Conservation (phyloP, 495 filamentous ascomycete genomes). For the Neurospora hispaniola region DNA sequence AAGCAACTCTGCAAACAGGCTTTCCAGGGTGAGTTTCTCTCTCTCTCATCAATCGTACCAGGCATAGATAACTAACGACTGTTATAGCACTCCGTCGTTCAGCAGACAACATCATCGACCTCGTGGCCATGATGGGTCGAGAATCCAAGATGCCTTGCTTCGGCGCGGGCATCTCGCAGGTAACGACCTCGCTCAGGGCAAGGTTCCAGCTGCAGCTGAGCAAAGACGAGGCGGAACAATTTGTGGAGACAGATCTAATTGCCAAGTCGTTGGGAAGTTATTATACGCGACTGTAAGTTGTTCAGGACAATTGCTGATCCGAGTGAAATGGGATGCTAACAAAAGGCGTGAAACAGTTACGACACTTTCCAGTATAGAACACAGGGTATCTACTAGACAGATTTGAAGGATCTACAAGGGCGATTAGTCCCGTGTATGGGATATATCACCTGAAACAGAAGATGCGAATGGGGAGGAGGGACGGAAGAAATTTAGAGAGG, state of each 20-base stretch:
- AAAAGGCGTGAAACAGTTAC: slow-evolving; percentile 39
- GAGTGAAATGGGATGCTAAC: not conserved
- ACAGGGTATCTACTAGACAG: slow-evolving; percentile 58
- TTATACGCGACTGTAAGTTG: slow-evolving; percentile 56
- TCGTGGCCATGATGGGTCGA: slow-evolving; percentile 66
- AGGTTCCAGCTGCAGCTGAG: slow-evolving; percentile 66
- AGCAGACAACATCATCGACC: slow-evolving; percentile 60
- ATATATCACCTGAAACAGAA: not conserved
- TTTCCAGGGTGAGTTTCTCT: slow-evolving; percentile 47
- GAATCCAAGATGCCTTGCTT: slow-evolving; percentile 72
- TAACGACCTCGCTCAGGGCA: slow-evolving; percentile 49
- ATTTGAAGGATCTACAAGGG: not conserved
- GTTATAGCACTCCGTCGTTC: slow-evolving; percentile 50
- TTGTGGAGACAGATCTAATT: slow-evolving; percentile 62
- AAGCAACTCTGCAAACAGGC: slow-evolving; percentile 63
- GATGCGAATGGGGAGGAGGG: no score
- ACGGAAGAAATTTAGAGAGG: not conserved
- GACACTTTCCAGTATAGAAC: slow-evolving; percentile 74
- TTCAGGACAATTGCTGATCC: no score
- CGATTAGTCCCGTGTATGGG: not conserved
- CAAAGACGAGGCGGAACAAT: slow-evolving; percentile 59
- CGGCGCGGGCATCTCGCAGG: slow-evolving; percentile 49
- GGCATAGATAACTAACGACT: not conserved
- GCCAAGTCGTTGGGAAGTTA: slow-evolving; percentile 64
- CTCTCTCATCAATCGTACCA: not conserved